phyloP scores from a whole-genome alignment of 2,329 filamentous ascomycete genomes.

The Aureobasidium sp. region DNA sequence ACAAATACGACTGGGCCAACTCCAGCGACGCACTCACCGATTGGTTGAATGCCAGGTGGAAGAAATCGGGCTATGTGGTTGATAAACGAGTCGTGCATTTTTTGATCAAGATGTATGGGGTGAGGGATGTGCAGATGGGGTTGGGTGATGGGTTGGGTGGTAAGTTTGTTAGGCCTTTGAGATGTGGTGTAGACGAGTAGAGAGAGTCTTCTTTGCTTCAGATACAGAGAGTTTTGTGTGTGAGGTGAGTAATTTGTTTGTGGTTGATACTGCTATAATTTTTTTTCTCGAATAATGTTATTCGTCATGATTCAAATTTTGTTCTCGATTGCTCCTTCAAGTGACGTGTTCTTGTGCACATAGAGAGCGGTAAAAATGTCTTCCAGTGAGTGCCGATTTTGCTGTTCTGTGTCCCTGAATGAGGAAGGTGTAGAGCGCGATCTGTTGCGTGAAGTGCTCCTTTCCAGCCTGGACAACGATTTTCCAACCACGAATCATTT shows the following conservation, averaged over 20 bases:
- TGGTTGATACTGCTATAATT: no score
- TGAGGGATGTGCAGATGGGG: constrained; percentile 19
- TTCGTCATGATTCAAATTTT: no score
- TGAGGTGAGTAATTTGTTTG: no score
- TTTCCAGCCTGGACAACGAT: not conserved
- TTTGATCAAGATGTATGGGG: constrained; percentile 19
- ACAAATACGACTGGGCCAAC: constrained; percentile 20
- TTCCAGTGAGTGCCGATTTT: not conserved
- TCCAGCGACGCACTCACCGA: constrained; percentile 24
- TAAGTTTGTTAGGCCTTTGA: not conserved
- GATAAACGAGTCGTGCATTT: constrained; percentile 22
- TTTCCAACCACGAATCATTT: not conserved
- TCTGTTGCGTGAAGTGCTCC: not conserved
- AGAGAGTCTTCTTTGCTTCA: not conserved
- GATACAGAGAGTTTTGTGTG: no score
- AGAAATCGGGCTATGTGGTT: constrained; percentile 23
- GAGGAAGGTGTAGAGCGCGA: not conserved
- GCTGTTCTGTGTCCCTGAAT: not conserved
- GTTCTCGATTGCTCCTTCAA: no score
- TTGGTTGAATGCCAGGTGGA: constrained; percentile 26
- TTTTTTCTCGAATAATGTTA: no score
- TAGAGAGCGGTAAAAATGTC: not conserved
- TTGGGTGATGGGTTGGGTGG: constrained; percentile 15
- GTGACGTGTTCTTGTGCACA: no score
- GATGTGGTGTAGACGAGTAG: not conserved